phyloP scores from a whole-genome alignment of 2,329 filamentous ascomycete genomes.

The Talaromyces sp. region DNA sequence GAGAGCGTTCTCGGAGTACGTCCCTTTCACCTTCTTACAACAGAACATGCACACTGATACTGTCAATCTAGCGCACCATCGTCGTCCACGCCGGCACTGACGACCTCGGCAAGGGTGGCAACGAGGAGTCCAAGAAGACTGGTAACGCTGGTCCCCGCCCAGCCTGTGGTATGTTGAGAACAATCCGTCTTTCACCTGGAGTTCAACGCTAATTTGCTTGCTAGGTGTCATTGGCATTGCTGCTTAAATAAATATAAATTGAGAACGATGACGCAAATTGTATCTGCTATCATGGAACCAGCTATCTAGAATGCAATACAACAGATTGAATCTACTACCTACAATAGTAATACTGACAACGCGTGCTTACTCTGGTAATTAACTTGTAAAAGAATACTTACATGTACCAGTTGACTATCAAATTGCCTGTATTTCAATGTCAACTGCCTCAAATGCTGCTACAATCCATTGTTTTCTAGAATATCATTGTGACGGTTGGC shows the following conservation, averaged over 20 bases:
- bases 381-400: too few species aligned
- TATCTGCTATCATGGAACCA: neutral
- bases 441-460: neutral
- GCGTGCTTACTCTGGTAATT: too few species aligned
- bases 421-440: too few species aligned
- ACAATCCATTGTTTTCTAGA: neutral
- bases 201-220: neutral
- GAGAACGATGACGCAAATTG: neutral
- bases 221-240: constrained; percentile 84
- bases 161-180: constrained; percentile 70
- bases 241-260: constrained; percentile 47
- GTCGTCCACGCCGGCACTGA: constrained; percentile 94
- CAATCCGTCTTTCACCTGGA: neutral
- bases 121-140: constrained; percentile 96
- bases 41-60: neutral
- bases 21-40: constrained; percentile 13
- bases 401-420: too few species aligned
- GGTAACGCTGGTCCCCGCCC: constrained; percentile 91
- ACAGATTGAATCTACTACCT: neutral
- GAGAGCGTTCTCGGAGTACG: constrained; percentile 88
- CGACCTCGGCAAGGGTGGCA: constrained; percentile 86
- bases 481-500: neutral
- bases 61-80: constrained; percentile 67
- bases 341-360: neutral
- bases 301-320: constrained; percentile 9